Evolutionary conservation across 2,329 filamentous ascomycete species (phyloP).

Genomic region (Didymella pinodella): DNA sequence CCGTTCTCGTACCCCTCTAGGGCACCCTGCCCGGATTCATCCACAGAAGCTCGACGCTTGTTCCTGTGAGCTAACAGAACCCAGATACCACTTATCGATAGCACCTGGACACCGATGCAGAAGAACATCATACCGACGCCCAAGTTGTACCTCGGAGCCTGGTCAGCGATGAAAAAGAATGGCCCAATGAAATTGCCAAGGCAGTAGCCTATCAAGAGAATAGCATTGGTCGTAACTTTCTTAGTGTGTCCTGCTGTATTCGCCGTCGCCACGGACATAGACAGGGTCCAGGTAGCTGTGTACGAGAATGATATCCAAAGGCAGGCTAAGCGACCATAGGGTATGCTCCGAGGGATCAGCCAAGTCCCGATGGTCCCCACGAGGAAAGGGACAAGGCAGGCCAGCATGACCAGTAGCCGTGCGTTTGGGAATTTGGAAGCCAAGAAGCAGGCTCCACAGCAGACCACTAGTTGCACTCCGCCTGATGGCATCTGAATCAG

Average conservation of each 20-base stretch:
- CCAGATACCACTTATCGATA: conserved; percentile 2
- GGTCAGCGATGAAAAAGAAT: neutral
- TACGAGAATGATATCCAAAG: neutral
- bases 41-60: neutral
- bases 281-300: neutral
- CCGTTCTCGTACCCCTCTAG: conserved; percentile 2
- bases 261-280: neutral
- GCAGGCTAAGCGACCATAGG: neutral
- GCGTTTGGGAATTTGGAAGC: neutral
- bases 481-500: neutral
- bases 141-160: neutral
- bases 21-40: neutral
- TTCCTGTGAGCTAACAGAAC: neutral
- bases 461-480: neutral
- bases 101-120: neutral
- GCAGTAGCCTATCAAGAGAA: neutral
- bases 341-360: neutral
- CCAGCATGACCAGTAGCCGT: neutral
- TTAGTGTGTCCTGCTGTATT: neutral
- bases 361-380: conserved; percentile 4
- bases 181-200: neutral
- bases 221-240: neutral
- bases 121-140: neutral
- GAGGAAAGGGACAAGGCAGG: conserved; percentile 2
- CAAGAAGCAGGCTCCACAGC: neutral